Evolutionary conservation across 176 grass and related monocot genomes (phyloP).

Genomic region (Oryza officinalis): DNA sequence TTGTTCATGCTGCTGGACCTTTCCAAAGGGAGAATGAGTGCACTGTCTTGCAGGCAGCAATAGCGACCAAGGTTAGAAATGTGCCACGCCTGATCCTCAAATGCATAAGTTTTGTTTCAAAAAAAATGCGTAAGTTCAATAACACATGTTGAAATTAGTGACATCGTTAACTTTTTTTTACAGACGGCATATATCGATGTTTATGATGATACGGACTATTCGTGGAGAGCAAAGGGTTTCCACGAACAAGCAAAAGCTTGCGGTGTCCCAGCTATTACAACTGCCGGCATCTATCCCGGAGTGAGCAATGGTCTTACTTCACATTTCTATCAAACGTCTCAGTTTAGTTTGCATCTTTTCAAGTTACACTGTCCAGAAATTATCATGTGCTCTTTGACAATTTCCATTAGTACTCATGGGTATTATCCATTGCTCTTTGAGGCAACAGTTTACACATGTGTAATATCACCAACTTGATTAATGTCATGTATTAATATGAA

Average conservation of each 20-base stretch:
- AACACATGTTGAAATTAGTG: not conserved
- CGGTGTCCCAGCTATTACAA: slow-evolving; percentile 82
- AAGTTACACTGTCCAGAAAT: not conserved
- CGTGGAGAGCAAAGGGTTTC: slow-evolving; percentile 71
- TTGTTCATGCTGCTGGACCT: slow-evolving; percentile 67
- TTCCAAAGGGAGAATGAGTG: slow-evolving; percentile 63
- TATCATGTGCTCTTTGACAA: not conserved
- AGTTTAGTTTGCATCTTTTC: not conserved
- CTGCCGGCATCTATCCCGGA: slow-evolving; percentile 94
- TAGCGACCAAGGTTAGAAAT: slow-evolving; percentile 81
- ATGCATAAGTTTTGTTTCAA: not conserved
- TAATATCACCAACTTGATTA: no score
- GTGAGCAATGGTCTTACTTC: slow-evolving; percentile 77
- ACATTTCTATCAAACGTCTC: not conserved
- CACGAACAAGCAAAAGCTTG: slow-evolving; percentile 74
- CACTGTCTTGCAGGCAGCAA: slow-evolving; percentile 55
- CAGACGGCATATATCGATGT: slow-evolving; percentile 93
- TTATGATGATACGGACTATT: slow-evolving; percentile 78
- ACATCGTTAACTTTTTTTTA: not conserved
- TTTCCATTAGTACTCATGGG: not conserved
- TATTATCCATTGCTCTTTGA: no score
- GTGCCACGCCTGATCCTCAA: not conserved
- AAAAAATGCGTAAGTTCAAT: no score
- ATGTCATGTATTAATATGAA: no score
- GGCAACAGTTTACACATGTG: no score